A percentile compares a stretch with the other conserved stretches of the same genome.
These are phyloP conservation scores for Rhododendron mucronatum DNA, from an alignment of 148 eudicot genomes.

Conservation along the genomic window DNA sequence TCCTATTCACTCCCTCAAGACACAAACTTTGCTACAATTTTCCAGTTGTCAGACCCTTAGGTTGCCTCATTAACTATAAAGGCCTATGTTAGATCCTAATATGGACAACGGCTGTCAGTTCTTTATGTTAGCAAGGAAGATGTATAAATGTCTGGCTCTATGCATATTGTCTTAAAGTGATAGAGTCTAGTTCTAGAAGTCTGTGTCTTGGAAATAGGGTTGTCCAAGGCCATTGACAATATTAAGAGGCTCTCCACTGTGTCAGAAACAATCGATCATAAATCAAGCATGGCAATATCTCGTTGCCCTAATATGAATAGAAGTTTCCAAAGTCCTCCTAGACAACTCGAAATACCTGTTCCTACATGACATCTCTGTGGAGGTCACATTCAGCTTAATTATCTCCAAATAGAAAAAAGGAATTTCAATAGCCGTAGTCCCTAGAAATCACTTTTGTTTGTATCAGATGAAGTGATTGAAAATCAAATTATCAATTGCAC, in stretches of 20 bases:
- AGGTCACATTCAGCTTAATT: background rate
- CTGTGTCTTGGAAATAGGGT: background rate
- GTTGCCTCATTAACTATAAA: background rate
- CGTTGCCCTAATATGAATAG: background rate
- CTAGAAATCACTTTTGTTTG: background rate
- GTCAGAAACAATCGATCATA: background rate
- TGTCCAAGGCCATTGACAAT: background rate
- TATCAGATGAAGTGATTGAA: background rate
- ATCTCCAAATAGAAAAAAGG: background rate
- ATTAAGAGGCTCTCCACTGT: background rate
- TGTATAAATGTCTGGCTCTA: background rate
- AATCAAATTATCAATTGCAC: background rate
- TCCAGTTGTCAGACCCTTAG: background rate
- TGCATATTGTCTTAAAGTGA: background rate
- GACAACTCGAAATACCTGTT: background rate
- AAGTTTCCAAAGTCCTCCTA: background rate
- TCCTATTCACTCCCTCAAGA: background rate
- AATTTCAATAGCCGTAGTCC: background rate
- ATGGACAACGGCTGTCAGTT: background rate
- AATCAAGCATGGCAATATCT: background rate
- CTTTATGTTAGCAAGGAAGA: background rate
- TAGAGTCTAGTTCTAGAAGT: background rate
- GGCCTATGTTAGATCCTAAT: background rate
- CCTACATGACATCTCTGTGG: background rate
- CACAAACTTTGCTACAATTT: background rate